Conservation (phyloP, 2,329 filamentous ascomycete genomes). For the Botrytis elliptica region DNA sequence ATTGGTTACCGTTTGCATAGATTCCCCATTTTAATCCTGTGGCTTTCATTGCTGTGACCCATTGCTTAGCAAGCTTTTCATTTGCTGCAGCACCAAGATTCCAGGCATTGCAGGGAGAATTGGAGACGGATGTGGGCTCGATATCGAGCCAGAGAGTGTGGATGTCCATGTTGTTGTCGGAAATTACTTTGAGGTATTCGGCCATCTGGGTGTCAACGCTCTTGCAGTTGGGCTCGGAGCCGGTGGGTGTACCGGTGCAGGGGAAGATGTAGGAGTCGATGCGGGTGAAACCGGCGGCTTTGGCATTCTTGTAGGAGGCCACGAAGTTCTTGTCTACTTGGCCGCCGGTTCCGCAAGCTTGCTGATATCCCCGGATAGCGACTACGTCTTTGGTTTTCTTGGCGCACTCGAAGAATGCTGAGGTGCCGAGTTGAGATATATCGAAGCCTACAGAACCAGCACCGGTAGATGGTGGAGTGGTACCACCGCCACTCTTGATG, state of each 20-base stretch:
- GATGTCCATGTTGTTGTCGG: slow-evolving; percentile 27
- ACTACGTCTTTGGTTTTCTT: slow-evolving; percentile 25
- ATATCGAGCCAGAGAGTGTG: slow-evolving; percentile 33
- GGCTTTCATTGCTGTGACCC: slow-evolving; percentile 27
- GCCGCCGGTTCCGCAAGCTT: slow-evolving; percentile 30
- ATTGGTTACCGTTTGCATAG: slow-evolving; percentile 36
- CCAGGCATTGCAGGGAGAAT: slow-evolving; percentile 30
- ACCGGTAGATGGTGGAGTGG: slow-evolving; percentile 9
- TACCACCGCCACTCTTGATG: slow-evolving; percentile 15
- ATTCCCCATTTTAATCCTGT: slow-evolving; percentile 32
- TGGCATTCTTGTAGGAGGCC: slow-evolving; percentile 28
- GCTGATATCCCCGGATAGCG: slow-evolving; percentile 27
- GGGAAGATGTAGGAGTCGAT: slow-evolving; percentile 35
- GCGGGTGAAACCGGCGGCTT: slow-evolving; percentile 28
- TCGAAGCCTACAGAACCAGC: slow-evolving; percentile 24
- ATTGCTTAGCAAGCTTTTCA: slow-evolving; percentile 30
- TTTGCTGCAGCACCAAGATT: slow-evolving; percentile 29
- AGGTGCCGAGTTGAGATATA: slow-evolving; percentile 23
- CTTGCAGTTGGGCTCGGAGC: slow-evolving; percentile 30
- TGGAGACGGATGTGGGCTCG: slow-evolving; percentile 25
- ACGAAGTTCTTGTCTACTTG: slow-evolving; percentile 28
- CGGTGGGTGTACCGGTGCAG: slow-evolving; percentile 31
- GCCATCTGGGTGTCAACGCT: slow-evolving; percentile 27
- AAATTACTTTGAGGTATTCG: slow-evolving; percentile 29
- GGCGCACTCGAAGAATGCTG: slow-evolving; percentile 27